Evolutionary conservation across 257 asterid species (phyloP).

Genomic region (Thymus mandschuricus): DNA sequence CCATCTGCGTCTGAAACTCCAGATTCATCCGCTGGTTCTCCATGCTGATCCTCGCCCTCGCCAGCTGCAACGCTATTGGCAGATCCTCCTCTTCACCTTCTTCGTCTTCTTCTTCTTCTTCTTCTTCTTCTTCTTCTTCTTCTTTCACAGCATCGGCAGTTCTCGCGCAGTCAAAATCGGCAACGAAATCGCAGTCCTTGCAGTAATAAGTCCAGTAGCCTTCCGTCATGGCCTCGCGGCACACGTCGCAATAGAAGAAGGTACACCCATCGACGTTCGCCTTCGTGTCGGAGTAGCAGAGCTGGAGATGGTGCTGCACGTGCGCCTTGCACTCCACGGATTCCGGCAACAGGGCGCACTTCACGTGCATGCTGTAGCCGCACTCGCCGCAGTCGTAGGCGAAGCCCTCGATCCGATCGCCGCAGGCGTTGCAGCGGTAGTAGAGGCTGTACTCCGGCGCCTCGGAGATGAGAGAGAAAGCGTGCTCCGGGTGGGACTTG

Average conservation of each 20-base stretch:
- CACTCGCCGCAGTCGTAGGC: conserved; percentile 41
- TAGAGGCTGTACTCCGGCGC: conserved; percentile 37
- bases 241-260: conserved; percentile 34
- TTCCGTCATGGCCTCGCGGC: conserved; percentile 28
- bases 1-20: conserved; percentile 13
- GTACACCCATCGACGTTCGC: not conserved
- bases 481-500: conserved; percentile 43
- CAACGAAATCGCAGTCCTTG: conserved; percentile 37
- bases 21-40: not conserved
- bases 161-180: conserved; percentile 43
- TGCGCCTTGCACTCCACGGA: conserved; percentile 43
- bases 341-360: conserved; percentile 51
- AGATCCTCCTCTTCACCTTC: not conserved
- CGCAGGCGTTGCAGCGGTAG: conserved; percentile 44
- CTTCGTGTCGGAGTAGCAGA: conserved; percentile 22
- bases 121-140: not conserved
- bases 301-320: conserved; percentile 34
- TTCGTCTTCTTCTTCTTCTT: conserved; percentile 8
- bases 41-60: not conserved
- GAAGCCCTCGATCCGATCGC: conserved; percentile 30
- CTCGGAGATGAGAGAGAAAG: conserved; percentile 31
- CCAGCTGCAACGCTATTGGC: not conserved
- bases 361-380: conserved; percentile 45
- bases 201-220: conserved; percentile 49
- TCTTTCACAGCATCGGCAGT: conserved; percentile 24